Conservation (phyloP, 192 early-diverging fungal genomes). For the Coemansia sp. region DNA sequence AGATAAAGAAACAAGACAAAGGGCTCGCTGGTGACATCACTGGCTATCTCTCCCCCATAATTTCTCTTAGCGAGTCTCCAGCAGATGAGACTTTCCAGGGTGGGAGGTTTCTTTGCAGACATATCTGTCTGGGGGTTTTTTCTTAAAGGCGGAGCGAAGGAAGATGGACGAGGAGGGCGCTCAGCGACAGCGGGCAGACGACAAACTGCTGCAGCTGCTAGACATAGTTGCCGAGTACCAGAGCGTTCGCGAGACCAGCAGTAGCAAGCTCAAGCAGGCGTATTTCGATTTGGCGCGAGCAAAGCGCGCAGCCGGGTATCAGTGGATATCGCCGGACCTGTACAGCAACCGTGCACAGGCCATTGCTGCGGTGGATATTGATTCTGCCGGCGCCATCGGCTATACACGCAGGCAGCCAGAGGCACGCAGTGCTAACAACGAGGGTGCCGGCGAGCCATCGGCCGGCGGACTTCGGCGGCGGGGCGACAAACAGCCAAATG, state of each 20-base stretch:
- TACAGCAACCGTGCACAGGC: slow-evolving; percentile 33
- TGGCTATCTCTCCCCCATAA: too few relatives aligned
- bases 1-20: too few relatives aligned
- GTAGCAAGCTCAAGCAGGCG: slow-evolving; percentile 13
- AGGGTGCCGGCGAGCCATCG: background rate
- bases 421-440: background rate
- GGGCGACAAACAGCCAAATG: background rate
- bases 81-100: too few relatives aligned
- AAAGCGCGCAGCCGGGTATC: slow-evolving; percentile 42
- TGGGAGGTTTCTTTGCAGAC: background rate
- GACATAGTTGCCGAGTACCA: slow-evolving; percentile 34
- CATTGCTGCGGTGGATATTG: slow-evolving; percentile 19
- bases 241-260: slow-evolving; percentile 2
- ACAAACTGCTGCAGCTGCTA: slow-evolving; percentile 16
- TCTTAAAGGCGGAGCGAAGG: too few relatives aligned
- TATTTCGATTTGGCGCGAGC: slow-evolving; percentile 38
- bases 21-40: too few relatives aligned
- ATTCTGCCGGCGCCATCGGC: background rate
- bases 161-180: background rate
- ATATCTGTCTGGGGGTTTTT: too few relatives aligned
- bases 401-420: background rate
- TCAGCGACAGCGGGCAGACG: slow-evolving; percentile 6
- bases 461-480: background rate
- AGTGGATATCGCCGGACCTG: slow-evolving; percentile 41
- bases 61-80: too few relatives aligned